A percentile compares a stretch with the other conserved stretches of the same genome.
Conservation (phyloP, 129 eudicot species). For the Ambrosia artemisiifolia region DNA sequence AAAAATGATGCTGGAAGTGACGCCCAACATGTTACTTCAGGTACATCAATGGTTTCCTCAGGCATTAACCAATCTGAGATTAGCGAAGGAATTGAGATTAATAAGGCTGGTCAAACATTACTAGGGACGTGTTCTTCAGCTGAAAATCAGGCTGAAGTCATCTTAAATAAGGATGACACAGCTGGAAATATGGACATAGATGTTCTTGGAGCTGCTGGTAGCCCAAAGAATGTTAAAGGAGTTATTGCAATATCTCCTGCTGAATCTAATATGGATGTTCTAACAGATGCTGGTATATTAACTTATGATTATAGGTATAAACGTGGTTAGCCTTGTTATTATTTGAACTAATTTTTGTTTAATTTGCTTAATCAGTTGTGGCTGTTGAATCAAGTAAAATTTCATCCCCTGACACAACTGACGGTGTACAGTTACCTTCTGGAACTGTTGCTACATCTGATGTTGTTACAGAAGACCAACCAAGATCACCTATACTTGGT, state of each 20-base stretch:
- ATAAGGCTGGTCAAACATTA: conserved; percentile 17
- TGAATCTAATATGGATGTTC: conserved; percentile 22
- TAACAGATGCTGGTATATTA: conserved; percentile 39
- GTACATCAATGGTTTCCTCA: conserved; percentile 21
- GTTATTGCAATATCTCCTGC: conserved; percentile 28
- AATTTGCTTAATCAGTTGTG: conserved; percentile 33
- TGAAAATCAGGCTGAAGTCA: conserved; percentile 26
- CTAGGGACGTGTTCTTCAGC: conserved; percentile 30
- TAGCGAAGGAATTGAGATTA: conserved; percentile 22
- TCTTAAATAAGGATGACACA: conserved; percentile 13
- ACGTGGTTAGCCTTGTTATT: background rate
- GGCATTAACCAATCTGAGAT: conserved; percentile 22
- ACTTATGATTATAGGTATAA: conserved; percentile 6
- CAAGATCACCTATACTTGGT: conserved; percentile 37
- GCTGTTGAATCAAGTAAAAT: conserved; percentile 27
- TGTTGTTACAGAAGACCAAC: conserved; percentile 30
- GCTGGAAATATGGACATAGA: conserved; percentile 27
- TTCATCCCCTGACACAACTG: conserved; percentile 21
- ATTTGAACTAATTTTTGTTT: conserved; percentile 10
- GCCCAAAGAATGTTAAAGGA: conserved; percentile 32
- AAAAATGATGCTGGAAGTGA: conserved; percentile 23
- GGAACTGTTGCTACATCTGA: conserved; percentile 26
- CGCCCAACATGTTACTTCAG: conserved; percentile 10
- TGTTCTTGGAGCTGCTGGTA: conserved; percentile 25
- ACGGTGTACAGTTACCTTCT: conserved; percentile 16